Evolutionary conservation across 1,139 yeast species (phyloP), one percentile per base, ranked within the genome.

Genomic region (Geotrichum bryndzae): DNA sequence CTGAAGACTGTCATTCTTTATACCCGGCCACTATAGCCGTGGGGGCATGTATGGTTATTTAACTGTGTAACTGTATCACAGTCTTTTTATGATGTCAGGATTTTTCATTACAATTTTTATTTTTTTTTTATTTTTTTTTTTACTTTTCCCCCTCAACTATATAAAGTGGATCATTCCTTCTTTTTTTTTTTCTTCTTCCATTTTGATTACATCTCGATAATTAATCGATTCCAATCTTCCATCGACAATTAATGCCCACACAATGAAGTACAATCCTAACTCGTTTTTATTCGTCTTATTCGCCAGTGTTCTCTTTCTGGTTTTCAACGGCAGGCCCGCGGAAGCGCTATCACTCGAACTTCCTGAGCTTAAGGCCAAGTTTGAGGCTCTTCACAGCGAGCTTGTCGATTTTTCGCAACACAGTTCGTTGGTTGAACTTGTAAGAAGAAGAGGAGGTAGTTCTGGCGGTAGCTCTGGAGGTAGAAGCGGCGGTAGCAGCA

Each of bases 361-460:
- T 35, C 15, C 59, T 6, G 52, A 41, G 33, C 27, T 52, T 25
- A 57, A 52, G 46, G 55, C 52, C 25, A 51, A 41, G 15, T 25
- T 57, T 27, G 22, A 38, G 13, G 33, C 31, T 3, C 18, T 52
- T 29, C 25, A 11, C 1, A 18, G n/a, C 6, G 22, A 45, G 22
- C 23, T 35, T 10, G 18, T 57, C 15, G 35, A 35, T 3, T 18
- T 35, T 18, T 31, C 51, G 7, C n/a, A 35, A 23, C 56, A 60
- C 35, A 33, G 58, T 2, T 15, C 22, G 13, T 54, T 54, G 25
- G 46, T 60, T 2, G 60, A 60, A 7, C 22, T 60, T 45, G 56
- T 53, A 5, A 56, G 45, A 22, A 58, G 62, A 31, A 57, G 62
- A 60, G 59, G 62, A 3, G 62, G 57, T 27, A 23, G 58, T n/a